Base-by-base conservation (phyloP, 2,329 filamentous ascomycete genomes). In the Ilyonectria mors-panacis region DNA sequence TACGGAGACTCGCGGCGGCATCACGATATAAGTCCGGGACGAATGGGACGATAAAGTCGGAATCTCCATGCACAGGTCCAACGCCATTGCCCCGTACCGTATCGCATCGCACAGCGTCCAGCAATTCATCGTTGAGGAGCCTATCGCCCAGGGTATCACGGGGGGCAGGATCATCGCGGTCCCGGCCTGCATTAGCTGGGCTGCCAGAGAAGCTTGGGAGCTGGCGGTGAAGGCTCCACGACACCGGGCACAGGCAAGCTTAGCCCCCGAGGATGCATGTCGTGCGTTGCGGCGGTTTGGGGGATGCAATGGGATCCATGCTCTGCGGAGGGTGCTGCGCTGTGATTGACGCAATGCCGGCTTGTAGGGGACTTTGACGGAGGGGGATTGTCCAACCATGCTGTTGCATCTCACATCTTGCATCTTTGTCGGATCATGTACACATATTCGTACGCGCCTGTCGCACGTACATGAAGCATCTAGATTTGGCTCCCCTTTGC, bases 141-240 rank as follows among this genome's bases (percentile, higher is more conserved):
- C 50, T 39, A 54, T 57, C 54, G 55, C 59, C 55, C 59, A 50
- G 65, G 66, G 47, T 61, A 58, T 59, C 60, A 61, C 33, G 53
- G 57, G 48, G 54, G 45, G 42, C 26, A 56, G 51, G 62, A 72
- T 65, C 59, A 35, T 73, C 62, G 23, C 67, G 47, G 65, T 50
- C 53, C 53, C 50, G 37, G 73, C 19, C 44, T 72, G 70, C 66
- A 69, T 71, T 73, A 69, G 71, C 47, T 61, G 54, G 57, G 21
- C 23, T 47, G 28, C 42, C 42, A 44, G 61, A 55, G 48, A 42
- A 63, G 56, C 23, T 45, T 47, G 26, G 26, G 59, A 53, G 50
- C 65, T 74, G 73, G 73, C 73, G 73, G 71, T 75, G 68, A 70
- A 67, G 58, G 42, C 19, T 65, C 26, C 50, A 33, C 28, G 50